Evolutionary conservation across 106 monocot species (phyloP), one percentile per base, ranked within the genome.

Genomic region (Allium cepa): DNA sequence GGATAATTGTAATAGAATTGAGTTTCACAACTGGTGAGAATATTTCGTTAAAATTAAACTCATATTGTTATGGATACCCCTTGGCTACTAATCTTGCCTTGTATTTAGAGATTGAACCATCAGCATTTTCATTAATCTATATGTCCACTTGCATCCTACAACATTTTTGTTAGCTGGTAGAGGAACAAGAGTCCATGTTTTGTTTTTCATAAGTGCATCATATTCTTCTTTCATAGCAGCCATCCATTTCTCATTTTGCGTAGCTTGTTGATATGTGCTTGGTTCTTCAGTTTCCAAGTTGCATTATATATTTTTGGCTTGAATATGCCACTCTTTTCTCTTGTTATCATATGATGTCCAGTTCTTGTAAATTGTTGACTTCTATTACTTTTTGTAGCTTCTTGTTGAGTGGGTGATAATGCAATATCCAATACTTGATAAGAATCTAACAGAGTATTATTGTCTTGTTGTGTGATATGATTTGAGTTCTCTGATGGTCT

Each of bases 1-100:
- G 4, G 7, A 69, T n/a, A 4, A 69, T 46, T 45, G 3, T 28
- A 0, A 69, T 36, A 45, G 45, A 56, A 14, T 56, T 69, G 1
- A 53, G 17, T 53, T 68, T 53, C 4, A 53, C 69, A 4, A 69
- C 56, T 7, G 57, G 57, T 28, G 69, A 55, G 9, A 69, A 69
- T 0, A 28, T 69, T 16, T 57, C 69, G 0, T 14, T 13, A 56
- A 46, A 69, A 14, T 69, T 27, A 8, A 69, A 46, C 0, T 10
- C 45, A 46, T 56, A 69, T 0, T 55, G 46, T 10, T 69, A 53
- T 8, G 57, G 46, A 27, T 53, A 52, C 0, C 68, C 68, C 5
- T 68, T 68, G 11, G 68, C 68, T 0, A 53, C 68, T 3, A 68
- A 7, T 13, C 52, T 51, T 12, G 68, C 53, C 27, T 68, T 68